Evolutionary conservation across 2,329 filamentous ascomycete species (phyloP).

Genomic region (Emydomyces testavorans): DNA sequence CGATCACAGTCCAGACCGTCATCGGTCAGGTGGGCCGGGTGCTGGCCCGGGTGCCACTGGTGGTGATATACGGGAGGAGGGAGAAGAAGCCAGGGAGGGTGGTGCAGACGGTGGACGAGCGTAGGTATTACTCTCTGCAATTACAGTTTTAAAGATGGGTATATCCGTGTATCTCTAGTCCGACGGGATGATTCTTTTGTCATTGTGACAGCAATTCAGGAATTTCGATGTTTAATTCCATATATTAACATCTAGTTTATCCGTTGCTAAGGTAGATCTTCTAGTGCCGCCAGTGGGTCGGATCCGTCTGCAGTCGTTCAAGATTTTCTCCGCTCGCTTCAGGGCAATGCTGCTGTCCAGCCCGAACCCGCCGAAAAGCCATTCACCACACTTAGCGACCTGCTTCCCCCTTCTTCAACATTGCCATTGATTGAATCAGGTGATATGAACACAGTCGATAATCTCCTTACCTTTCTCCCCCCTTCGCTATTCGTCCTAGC

Average conservation of each 20-base stretch:
- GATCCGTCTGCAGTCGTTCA: constrained; percentile 71
- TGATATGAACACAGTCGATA: constrained; percentile 54
- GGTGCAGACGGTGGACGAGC: constrained; percentile 96
- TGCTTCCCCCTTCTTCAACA: constrained; percentile 67
- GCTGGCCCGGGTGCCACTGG: constrained; percentile 80
- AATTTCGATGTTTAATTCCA: constrained; percentile 11
- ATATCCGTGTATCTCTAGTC: not conserved
- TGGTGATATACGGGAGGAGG: constrained; percentile 83
- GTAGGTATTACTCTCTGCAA: constrained; percentile 61
- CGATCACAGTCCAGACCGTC: constrained; percentile 44
- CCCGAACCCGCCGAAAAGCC: constrained; percentile 46
- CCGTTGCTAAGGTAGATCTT: constrained; percentile 18
- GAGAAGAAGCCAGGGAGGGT: constrained; percentile 75
- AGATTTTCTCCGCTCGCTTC: constrained; percentile 74
- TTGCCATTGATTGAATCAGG: constrained; percentile 63
- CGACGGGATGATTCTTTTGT: not conserved
- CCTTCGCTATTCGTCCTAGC: constrained; percentile 65
- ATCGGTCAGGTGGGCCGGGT: constrained; percentile 56
- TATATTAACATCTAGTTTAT: not conserved
- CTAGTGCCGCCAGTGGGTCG: constrained; percentile 49
- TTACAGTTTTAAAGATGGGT: constrained; percentile 4
- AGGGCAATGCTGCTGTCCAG: constrained; percentile 38
- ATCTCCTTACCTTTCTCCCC: constrained; percentile 66
- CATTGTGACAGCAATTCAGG: not conserved
- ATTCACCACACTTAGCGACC: constrained; percentile 75